Conservation (phyloP, 2,329 filamentous ascomycete species). For the Fusarium torulosum region DNA sequence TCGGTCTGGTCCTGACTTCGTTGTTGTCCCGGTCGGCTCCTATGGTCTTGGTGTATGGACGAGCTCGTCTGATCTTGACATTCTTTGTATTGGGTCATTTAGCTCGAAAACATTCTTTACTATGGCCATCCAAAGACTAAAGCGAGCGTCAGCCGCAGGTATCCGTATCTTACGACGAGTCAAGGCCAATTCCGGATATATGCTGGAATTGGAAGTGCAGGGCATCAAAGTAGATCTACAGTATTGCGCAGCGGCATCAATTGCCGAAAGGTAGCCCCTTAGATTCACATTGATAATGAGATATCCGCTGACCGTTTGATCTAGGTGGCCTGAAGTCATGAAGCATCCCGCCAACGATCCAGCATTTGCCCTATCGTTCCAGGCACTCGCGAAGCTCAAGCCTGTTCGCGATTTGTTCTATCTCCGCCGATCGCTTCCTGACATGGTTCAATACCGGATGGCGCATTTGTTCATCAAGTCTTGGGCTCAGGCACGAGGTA, state of each 20-base stretch:
- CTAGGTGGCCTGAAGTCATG: constrained; percentile 61
- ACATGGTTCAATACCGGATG: constrained; percentile 67
- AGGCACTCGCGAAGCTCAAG: constrained; percentile 72
- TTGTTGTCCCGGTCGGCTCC: constrained; percentile 73
- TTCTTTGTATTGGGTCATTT: constrained; percentile 73
- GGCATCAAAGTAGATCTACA: constrained; percentile 73
- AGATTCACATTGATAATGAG: neutral
- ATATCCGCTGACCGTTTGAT: neutral
- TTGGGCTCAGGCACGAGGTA: constrained; percentile 72
- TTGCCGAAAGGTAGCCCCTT: constrained; percentile 62
- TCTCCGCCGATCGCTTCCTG: constrained; percentile 70
- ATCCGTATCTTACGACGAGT: constrained; percentile 69
- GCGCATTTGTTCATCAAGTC: constrained; percentile 71
- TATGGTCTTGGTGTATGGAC: constrained; percentile 74
- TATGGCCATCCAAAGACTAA: constrained; percentile 67
- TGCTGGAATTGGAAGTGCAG: constrained; percentile 72
- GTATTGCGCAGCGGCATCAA: constrained; percentile 70
- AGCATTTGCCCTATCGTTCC: constrained; percentile 66
- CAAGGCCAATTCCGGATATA: constrained; percentile 69
- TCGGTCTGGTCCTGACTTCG: constrained; percentile 53
- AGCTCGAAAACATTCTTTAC: constrained; percentile 72
- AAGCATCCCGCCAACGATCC: constrained; percentile 63
- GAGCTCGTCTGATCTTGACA: constrained; percentile 71
- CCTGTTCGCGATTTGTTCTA: constrained; percentile 72
- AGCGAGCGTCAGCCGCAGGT: constrained; percentile 57